A percentile compares a stretch with the other conserved stretches of the same genome.
Evolutionary conservation across 2,329 filamentous ascomycete species (phyloP).

Genomic region (Fusarium newnesense): DNA sequence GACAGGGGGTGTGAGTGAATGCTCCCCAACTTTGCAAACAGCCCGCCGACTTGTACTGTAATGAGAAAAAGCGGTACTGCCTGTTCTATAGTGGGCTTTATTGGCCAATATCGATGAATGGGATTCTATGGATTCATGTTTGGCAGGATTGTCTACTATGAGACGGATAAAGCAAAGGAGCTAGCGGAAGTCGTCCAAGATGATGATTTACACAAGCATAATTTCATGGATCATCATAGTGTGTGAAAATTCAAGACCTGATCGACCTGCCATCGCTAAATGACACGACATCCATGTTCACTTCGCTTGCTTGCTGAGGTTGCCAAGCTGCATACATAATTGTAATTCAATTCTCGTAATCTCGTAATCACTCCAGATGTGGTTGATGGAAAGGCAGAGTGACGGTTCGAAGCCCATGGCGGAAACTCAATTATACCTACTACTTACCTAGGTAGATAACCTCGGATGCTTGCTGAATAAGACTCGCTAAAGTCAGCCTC

Average conservation of each 20-base stretch:
- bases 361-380: conserved; percentile 1
- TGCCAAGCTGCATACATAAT: conserved; percentile 6
- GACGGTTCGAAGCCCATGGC: not conserved
- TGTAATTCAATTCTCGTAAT: conserved; percentile 17
- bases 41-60: conserved; percentile 3
- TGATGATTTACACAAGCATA: conserved; percentile 27
- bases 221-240: conserved; percentile 19
- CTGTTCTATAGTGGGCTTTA: not conserved
- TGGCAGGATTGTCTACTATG: not conserved
- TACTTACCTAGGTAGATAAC: not conserved
- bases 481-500: conserved; percentile 13
- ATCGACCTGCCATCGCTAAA: conserved; percentile 23
- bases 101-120: not conserved
- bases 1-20: conserved; percentile 16
- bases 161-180: not conserved
- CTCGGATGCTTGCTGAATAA: not conserved
- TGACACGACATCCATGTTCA: conserved; percentile 10
- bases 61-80: conserved; percentile 19
- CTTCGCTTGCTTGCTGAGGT: conserved; percentile 1
- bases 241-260: conserved; percentile 30
- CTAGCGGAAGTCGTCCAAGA: conserved; percentile 8
- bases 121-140: not conserved
- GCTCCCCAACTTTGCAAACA: conserved; percentile 1
- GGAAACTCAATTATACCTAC: conserved; percentile 17
- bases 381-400: not conserved